Conservation (phyloP, 192 early-diverging fungal genomes). For the Entomortierella parvispora region DNA sequence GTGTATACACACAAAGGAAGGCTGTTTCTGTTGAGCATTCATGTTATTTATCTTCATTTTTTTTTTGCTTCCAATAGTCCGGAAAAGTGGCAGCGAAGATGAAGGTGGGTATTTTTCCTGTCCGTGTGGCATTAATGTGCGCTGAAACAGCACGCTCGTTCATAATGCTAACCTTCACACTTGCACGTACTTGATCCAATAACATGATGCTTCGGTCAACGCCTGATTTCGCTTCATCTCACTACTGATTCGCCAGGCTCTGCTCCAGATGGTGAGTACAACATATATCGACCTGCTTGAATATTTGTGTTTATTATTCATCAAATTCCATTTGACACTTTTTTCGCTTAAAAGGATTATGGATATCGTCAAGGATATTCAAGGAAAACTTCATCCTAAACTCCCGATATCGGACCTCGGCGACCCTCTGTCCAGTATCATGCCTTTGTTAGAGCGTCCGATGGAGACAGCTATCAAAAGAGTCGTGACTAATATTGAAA, state of each 20-base stretch:
- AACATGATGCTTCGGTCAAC: not conserved
- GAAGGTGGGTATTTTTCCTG: too few relatives aligned
- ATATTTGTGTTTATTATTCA: not conserved
- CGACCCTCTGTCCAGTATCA: not conserved
- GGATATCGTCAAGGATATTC: conserved; percentile 14
- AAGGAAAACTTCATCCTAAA: not conserved
- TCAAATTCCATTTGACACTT: not conserved
- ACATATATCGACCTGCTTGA: conserved; percentile 3
- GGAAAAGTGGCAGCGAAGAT: too few relatives aligned
- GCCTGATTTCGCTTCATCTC: not conserved
- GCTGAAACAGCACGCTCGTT: too few relatives aligned
- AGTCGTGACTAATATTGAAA: conserved; percentile 5
- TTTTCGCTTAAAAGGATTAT: conserved; percentile 2
- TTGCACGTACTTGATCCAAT: not conserved
- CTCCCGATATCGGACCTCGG: not conserved
- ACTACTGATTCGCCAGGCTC: not conserved
- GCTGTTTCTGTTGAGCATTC: too few relatives aligned
- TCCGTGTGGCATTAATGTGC: too few relatives aligned
- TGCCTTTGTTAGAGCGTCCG: conserved; percentile 13
- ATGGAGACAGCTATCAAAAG: conserved; percentile 7
- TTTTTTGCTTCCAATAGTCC: too few relatives aligned
- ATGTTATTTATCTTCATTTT: too few relatives aligned
- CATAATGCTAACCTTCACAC: not conserved
- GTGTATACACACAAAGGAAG: too few relatives aligned
- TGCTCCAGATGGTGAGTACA: conserved; percentile 6